phyloP scores from a whole-genome alignment of 1,284 basidiomycete species.

The Rhodofomes roseus region DNA sequence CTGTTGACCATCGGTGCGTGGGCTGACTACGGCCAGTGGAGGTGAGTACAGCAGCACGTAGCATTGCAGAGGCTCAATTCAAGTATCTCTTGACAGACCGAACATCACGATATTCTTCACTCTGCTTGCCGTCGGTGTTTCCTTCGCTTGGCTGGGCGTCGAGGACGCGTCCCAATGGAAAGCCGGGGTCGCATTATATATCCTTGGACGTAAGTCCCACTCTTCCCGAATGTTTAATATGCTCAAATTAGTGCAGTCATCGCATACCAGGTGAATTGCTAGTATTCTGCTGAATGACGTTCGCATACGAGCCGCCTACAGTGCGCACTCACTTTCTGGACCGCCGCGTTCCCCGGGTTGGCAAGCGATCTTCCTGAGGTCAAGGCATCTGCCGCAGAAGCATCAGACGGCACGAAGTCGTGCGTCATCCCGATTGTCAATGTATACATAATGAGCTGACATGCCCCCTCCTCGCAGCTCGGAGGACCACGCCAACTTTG shows the following conservation, averaged over 20 bases:
- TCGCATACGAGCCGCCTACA: conserved; percentile 20
- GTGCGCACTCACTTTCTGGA: conserved; percentile 80
- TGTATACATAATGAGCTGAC: not conserved
- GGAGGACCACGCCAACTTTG: conserved; percentile 55
- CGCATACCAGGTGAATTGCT: conserved; percentile 59
- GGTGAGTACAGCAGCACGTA: conserved; percentile 32
- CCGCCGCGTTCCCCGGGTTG: conserved; percentile 79
- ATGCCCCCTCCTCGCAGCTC: conserved; percentile 30
- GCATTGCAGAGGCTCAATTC: conserved; percentile 8
- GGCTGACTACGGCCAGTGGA: conserved; percentile 78
- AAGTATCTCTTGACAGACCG: conserved; percentile 38
- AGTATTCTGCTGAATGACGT: not conserved
- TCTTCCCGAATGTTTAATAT: not conserved
- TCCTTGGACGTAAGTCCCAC: conserved; percentile 61
- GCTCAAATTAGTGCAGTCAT: conserved; percentile 46
- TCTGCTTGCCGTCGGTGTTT: conserved; percentile 60
- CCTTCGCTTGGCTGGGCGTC: conserved; percentile 76
- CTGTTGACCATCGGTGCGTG: conserved; percentile 67
- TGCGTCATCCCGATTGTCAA: conserved; percentile 19
- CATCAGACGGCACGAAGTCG: conserved; percentile 43
- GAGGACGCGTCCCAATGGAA: conserved; percentile 66
- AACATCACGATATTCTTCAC: conserved; percentile 81
- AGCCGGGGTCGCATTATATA: conserved; percentile 66
- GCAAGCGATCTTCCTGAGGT: conserved; percentile 73
- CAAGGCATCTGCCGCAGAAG: conserved; percentile 41